Base-by-base conservation (phyloP, 805 yeast genomes). In the Hanseniaspora lachancei region DNA sequence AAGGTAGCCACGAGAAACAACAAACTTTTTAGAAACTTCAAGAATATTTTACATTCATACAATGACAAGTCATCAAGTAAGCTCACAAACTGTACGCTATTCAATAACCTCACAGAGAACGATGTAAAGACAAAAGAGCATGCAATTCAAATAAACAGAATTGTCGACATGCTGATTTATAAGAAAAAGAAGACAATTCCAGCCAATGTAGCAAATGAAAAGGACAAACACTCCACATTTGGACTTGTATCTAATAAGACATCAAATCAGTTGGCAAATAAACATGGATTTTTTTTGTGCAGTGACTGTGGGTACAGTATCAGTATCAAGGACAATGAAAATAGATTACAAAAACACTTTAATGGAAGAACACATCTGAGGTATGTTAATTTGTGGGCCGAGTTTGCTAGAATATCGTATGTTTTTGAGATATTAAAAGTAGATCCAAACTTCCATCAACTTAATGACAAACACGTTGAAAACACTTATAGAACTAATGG, bases 261-360 rank as follows among this genome's bases (percentile, higher is more conserved):
- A 27, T 44, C 15, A n/a, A 51, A 18, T 1, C 20, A 36, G 18
- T 13, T 38, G 24, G 10, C 49, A 5, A 51, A 51, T 10, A 44
- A 51, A 27, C 55, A 51, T 15, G 42, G 34, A 9, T 53, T 46
- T n/a, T 53, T 46, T 20, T 20, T 53, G 23, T 89, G 97, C 68
- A 85, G 80, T 60, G 81, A 80, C 1, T 89, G 97, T 69, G 96
- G 95, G 0, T 95, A 95, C 0, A 88, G 84, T 63, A 71, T 91
- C 40, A 85, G 95, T 9, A 73, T 91, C 58, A 70, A 89, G 56
- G 97, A 89, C 66, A 86, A 84, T 57, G 97, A 89, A 66, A 75
- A 89, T 66, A 75, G 97, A 61, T 72, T 89, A 59, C 95, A 91
- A 1, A 96, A 86, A 62, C 97, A 89, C 67, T 89, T 87, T 65